Evolutionary conservation across 2,329 filamentous ascomycete species (phyloP), one percentile per base, ranked within the genome.

Genomic region (Cladosporium phlei): DNA sequence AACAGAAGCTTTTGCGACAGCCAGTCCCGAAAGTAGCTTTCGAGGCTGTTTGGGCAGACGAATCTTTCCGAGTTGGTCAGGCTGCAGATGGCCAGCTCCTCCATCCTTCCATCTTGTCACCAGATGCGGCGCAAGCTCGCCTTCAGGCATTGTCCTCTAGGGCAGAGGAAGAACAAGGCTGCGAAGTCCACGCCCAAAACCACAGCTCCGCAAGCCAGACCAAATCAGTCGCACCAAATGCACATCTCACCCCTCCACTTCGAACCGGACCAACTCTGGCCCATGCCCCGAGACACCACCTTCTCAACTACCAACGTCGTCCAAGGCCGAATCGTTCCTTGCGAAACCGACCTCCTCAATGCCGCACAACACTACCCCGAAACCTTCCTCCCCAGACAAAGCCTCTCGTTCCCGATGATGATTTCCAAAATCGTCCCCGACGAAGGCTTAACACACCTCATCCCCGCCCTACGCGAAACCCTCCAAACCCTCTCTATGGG

Each of bases 201-300:
- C 11, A 24, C 3, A 21, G 7, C 9, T 14, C 12, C n/a, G 14
- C n/a, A 2, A 9, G 12, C 16, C 12, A 33, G 11, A 14, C 30
- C 9, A n/a, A 17, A 10, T 16, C 21, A 8, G 22, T n/a, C 12
- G 14, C 22, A 46, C 5, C 19, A 19, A 12, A 20, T 48, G 3
- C 8, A 20, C 1, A 37, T 48, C 17, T 24, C 22, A 8, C 21
- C 32, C 4, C n/a, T 17, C 6, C 39, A 40, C 11, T 52, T 59
- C 27, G 30, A 49, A 3, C 24, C 47, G 2, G 19, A 21, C 6
- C 22, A 22, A 2, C 38, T 48, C 9, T 59, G 57, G 55, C 55
- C 57, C 9, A 34, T 60, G 38, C 46, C 47, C 3, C 55, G 48
- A 47, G 57, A 60, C 21, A 53, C 58, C 2, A 46, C 52, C 9